A percentile compares a stretch with the other conserved stretches of the same genome.
Evolutionary conservation across 1,284 basidiomycete species (phyloP).

Genomic region (Cutaneotrichosporon spelunceum): DNA sequence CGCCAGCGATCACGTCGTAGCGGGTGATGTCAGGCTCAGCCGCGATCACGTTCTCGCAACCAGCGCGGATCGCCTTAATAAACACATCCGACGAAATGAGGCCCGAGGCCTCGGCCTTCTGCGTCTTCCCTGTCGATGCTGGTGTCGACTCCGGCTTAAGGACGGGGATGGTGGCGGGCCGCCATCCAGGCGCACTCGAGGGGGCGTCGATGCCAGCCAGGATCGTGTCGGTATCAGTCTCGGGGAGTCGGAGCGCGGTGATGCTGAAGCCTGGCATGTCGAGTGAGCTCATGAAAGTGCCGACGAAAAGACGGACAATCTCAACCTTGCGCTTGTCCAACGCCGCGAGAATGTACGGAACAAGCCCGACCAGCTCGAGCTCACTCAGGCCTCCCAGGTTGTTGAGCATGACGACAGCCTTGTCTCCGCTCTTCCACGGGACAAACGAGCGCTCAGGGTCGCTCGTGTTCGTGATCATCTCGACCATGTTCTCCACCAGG

Average conservation of each 20-base stretch:
- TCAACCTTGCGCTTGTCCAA: constrained; percentile 60
- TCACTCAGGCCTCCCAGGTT: constrained; percentile 73
- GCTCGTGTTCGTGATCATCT: constrained; percentile 66
- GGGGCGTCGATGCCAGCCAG: constrained; percentile 74
- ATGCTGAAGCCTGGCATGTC: constrained; percentile 94
- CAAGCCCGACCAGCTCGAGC: constrained; percentile 72
- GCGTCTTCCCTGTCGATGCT: neutral
- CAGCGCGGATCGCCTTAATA: constrained; percentile 57
- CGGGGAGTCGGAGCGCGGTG: constrained; percentile 75
- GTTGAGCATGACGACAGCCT: constrained; percentile 58
- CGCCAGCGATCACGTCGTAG: constrained; percentile 69
- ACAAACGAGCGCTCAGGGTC: constrained; percentile 84
- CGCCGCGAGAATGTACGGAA: constrained; percentile 48
- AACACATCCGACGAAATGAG: constrained; percentile 25
- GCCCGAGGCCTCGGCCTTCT: constrained; percentile 8
- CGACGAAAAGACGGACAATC: constrained; percentile 65
- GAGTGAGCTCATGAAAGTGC: constrained; percentile 86
- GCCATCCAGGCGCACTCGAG: constrained; percentile 74
- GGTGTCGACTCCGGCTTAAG: constrained; percentile 17
- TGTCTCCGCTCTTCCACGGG: constrained; percentile 64
- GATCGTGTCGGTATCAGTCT: constrained; percentile 56
- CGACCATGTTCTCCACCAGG: constrained; percentile 69
- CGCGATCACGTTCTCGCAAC: constrained; percentile 66
- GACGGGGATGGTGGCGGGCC: constrained; percentile 14
- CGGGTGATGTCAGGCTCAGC: constrained; percentile 84